Evolutionary conservation across 768 basidiomycete species (phyloP), one percentile per base, ranked within the genome.

Genomic region (Macrolepiota fuliginosa): DNA sequence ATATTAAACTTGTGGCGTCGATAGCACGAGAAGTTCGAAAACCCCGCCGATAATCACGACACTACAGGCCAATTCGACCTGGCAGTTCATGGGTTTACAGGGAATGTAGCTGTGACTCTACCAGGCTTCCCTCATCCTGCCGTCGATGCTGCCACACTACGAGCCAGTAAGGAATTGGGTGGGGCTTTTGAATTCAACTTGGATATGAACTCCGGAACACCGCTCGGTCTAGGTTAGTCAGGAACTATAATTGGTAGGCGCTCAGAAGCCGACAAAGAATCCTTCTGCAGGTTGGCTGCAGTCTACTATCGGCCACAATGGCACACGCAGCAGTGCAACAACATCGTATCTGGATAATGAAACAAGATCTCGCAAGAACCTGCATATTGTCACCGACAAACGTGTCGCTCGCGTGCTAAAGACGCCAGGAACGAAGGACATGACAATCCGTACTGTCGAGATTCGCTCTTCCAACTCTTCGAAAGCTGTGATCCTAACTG

Each of bases 381-480:
- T 77, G 11, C 61, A 74, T 45, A 65, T 77, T 22, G 24, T 77
- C 6, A 29, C 72, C 5, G 68, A 72, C 45, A 70, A 71, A 0
- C 67, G 68, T 49, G 73, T 71, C 4, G 65, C 67, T 6, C 65
- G 67, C 7, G 56, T 72, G n/a, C 35, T 65, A 2, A 42, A 54
- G 27, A 63, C 17, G 22, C 12, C 29, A n/a, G 32, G 40, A 6
- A 24, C 46, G 10, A 32, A 24, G 42, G 19, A 29, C 17, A 40
- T 50, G 45, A 59, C 47, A 15, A 59, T 63, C 29, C 51, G 58
- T 13, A 60, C 62, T 15, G 47, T 63, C 36, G 62, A 63, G 25
- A 46, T 63, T 7, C 47, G 32, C 11, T 29, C 47, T 15, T 37
- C 56, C 4, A 42, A 58, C 7, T n/a, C 56, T 25, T 36, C 46